These are phyloP conservation scores for Aspergillus japonicus DNA, from an alignment of 2,329 filamentous ascomycete species.

Conservation along the genomic window DNA sequence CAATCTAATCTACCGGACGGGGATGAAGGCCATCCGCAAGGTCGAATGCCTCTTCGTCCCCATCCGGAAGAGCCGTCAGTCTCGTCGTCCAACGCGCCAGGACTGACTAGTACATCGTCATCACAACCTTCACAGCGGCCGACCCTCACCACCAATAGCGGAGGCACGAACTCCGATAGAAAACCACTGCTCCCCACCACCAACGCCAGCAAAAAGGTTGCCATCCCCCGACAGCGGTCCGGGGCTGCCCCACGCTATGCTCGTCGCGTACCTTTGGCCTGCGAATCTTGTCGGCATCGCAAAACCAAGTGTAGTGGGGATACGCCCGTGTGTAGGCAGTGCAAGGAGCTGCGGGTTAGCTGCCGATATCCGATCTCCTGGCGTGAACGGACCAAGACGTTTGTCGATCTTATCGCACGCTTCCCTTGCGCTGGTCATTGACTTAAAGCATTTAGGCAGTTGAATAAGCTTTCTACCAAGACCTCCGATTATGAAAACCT, in stretches of 20 bases:
- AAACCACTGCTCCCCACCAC: slow-evolving; percentile 10
- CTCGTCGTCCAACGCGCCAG: slow-evolving; percentile 13
- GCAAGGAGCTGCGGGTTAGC: slow-evolving; percentile 36
- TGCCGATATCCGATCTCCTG: slow-evolving; percentile 43
- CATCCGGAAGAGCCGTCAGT: slow-evolving; percentile 9
- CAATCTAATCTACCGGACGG: slow-evolving; percentile 14
- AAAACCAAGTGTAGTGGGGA: slow-evolving; percentile 49
- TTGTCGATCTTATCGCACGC: slow-evolving; percentile 8
- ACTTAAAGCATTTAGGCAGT: slow-evolving; percentile 26
- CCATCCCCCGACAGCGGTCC: slow-evolving; percentile 31
- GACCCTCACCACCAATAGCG: slow-evolving; percentile 5
- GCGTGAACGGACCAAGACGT: slow-evolving; percentile 41
- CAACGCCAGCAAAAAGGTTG: slow-evolving; percentile 29
- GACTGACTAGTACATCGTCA: slow-evolving; percentile 1
- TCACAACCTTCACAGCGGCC: slow-evolving; percentile 2
- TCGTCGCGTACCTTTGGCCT: slow-evolving; percentile 38
- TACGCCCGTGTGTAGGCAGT: slow-evolving; percentile 42
- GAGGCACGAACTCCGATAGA: slow-evolving; percentile 11
- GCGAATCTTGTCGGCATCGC: slow-evolving; percentile 42
- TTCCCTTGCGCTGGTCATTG: slow-evolving; percentile 7
- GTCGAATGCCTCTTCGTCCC: slow-evolving; percentile 11
- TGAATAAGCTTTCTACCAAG: slow-evolving; percentile 35
- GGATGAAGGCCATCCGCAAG: slow-evolving; percentile 7
- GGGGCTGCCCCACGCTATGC: slow-evolving; percentile 18
- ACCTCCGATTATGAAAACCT: slow-evolving; percentile 40